Percentiles rank a stretch among this genome's conserved stretches.
Evolutionary conservation across 108 stramenopile species (phyloP).

Genomic region (Thalassiosira profunda): DNA sequence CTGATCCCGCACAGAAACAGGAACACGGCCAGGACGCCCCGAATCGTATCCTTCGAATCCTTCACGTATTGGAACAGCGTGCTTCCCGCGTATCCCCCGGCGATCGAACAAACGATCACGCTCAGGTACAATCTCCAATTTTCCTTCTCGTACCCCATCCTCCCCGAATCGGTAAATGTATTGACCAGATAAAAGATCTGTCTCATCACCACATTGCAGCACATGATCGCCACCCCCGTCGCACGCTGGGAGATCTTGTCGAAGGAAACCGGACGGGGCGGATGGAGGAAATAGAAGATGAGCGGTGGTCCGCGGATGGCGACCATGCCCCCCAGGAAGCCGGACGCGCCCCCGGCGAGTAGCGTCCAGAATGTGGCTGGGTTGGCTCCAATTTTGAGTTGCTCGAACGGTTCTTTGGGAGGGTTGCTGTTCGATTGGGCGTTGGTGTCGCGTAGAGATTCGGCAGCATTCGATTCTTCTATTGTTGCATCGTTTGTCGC

Average conservation of each 20-base stretch:
- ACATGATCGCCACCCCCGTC: conserved; percentile 43
- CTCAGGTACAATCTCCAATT: conserved; percentile 43
- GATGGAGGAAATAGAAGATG: conserved; percentile 51
- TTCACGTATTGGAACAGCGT: conserved; percentile 40
- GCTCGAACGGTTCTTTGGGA: background rate
- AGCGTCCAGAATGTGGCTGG: conserved; percentile 19
- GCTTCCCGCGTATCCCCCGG: conserved; percentile 36
- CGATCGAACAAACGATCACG: conserved; percentile 25
- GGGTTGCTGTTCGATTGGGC: too few relatives aligned
- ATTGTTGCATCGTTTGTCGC: background rate
- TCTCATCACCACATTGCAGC: conserved; percentile 38
- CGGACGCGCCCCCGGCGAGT: conserved; percentile 34
- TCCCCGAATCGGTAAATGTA: conserved; percentile 13
- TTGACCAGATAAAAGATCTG: conserved; percentile 36
- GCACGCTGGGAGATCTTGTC: conserved; percentile 47
- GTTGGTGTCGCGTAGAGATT: background rate
- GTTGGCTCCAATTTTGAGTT: conserved; percentile 12
- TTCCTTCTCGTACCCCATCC: conserved; percentile 18
- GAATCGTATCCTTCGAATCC: conserved; percentile 35
- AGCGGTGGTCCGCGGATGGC: conserved; percentile 55
- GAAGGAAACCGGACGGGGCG: conserved; percentile 39
- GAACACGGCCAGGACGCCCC: conserved; percentile 28
- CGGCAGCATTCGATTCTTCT: background rate
- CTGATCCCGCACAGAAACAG: conserved; percentile 29
- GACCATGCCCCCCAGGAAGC: conserved; percentile 54